These are phyloP conservation scores for Metschnikowia gelsemii DNA, from an alignment of 805 yeast species.

Conservation along the genomic window DNA sequence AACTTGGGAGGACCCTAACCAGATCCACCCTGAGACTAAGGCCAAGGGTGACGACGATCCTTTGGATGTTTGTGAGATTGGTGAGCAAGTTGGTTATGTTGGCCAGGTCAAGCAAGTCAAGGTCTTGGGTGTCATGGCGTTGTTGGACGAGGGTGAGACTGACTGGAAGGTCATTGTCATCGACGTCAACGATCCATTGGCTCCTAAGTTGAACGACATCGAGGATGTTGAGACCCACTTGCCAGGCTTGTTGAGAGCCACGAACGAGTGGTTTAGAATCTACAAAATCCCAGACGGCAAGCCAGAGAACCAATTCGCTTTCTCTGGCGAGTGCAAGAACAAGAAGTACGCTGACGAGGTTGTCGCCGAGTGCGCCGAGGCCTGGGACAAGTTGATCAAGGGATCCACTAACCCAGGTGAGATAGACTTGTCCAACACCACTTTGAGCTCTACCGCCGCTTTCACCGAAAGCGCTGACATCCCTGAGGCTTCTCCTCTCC, in stretches of 20 bases:
- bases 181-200: slow-evolving; percentile 64
- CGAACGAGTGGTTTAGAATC: slow-evolving; percentile 77
- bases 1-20: slow-evolving; percentile 96
- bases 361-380: slow-evolving; percentile 46
- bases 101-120: slow-evolving; percentile 55
- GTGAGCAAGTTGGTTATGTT: slow-evolving; percentile 45
- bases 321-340: slow-evolving; percentile 63
- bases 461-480: slow-evolving; percentile 49
- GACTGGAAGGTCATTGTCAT: slow-evolving; percentile 90
- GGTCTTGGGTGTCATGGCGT: slow-evolving; percentile 72
- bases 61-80: slow-evolving; percentile 49
- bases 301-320: slow-evolving; percentile 71
- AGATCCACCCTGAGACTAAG: slow-evolving; percentile 42
- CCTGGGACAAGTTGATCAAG: slow-evolving; percentile 63
- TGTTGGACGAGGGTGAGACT: slow-evolving; percentile 91
- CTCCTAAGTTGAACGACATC: slow-evolving; percentile 57
- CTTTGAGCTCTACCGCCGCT: slow-evolving; percentile 48
- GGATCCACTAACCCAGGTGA: slow-evolving; percentile 36
- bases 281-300: slow-evolving; percentile 85
- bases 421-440: slow-evolving; percentile 51
- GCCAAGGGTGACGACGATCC: slow-evolving; percentile 51
- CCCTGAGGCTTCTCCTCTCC: slow-evolving; percentile 68
- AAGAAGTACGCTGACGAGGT: slow-evolving; percentile 40
- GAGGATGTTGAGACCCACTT: slow-evolving; percentile 64
- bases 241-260: slow-evolving; percentile 70